Base-by-base conservation (phyloP, 2,329 filamentous ascomycete genomes). In the Fusarium globosum region DNA sequence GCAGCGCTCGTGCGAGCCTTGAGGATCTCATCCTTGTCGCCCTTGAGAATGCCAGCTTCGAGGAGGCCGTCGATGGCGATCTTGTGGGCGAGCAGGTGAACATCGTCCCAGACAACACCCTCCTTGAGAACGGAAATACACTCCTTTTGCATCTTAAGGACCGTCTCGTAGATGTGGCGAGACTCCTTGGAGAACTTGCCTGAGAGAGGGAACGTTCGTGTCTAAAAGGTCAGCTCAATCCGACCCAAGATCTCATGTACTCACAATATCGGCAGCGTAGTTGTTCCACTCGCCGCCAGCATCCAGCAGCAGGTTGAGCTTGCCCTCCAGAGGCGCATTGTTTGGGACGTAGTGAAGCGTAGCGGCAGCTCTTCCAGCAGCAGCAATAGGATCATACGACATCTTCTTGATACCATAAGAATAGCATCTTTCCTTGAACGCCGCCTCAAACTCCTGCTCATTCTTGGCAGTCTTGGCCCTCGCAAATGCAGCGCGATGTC, bases 291-390 rank as follows among this genome's bases (percentile, higher is more conserved):
- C 93, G 36, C 88, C 91, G 28, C 94, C 96, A 7, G 94, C 95
- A 79, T 98, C 96, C 26, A 98, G 84, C 65, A 97, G 88, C 59
- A 98, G 83, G 77, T 97, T 92, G 61, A 94, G 89, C 83, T 96
- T 95, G 48, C 90, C 90, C 2, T 84, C 83, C 41, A 96, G 84
- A 1, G 91, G 87, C 78, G 92, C 87, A 72, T 95, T 87, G 81
- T 97, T 97, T 79, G 92, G 89, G 30, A 94, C 90, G 77, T 98
- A 98, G 83, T 98, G 96, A 39, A 98, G 87, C 4, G 94, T 96
- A 10, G 95, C 94, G 1, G 93, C 95, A 21, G 93, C 92, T 10
- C 90, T 88, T 16, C 96, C 96, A 39, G 90, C 89, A 1, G 94
- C 96, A 23, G 96, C 91, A 78, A 98, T 98, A 68, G 92, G 92